Percentiles rank a stretch among this genome's conserved stretches.
Conservation (phyloP, 495 filamentous ascomycete genomes). For the Penicillium arizonense region DNA sequence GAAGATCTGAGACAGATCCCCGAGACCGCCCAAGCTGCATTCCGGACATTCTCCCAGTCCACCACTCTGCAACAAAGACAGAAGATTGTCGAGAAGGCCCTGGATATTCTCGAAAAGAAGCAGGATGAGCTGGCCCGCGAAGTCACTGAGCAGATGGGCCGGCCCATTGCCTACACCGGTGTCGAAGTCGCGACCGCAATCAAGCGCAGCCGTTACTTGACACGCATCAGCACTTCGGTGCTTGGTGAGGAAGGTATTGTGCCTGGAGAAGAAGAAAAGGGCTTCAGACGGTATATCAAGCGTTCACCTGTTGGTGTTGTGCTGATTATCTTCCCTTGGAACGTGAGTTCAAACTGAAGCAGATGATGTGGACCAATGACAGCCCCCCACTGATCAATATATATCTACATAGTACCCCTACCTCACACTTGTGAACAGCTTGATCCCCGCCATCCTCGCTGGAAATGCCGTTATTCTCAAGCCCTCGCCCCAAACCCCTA, state of each 20-base stretch:
- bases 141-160: constrained; percentile 90
- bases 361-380: background rate
- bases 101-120: constrained; percentile 62
- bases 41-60: constrained; percentile 65
- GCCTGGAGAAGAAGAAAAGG: constrained; percentile 74
- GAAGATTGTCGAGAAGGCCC: constrained; percentile 71
- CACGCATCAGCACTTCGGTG: constrained; percentile 72
- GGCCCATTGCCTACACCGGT: constrained; percentile 79
- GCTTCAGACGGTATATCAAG: constrained; percentile 84
- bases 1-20: constrained; percentile 66
- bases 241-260: constrained; percentile 53
- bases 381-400: constrained; percentile 4
- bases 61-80: constrained; percentile 65
- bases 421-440: constrained; percentile 83
- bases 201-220: constrained; percentile 74
- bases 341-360: constrained; percentile 55
- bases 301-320: constrained; percentile 83
- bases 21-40: constrained; percentile 64
- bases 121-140: constrained; percentile 81
- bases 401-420: constrained; percentile 72
- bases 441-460: constrained; percentile 82
- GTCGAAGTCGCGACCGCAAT: constrained; percentile 82
- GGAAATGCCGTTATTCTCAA: constrained; percentile 91
- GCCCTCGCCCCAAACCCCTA: constrained; percentile 91
- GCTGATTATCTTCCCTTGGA: constrained; percentile 91